Percentiles rank a stretch among this genome's conserved stretches.
phyloP scores from a whole-genome alignment of 129 eudicot species.

The Deinandra increscens region DNA sequence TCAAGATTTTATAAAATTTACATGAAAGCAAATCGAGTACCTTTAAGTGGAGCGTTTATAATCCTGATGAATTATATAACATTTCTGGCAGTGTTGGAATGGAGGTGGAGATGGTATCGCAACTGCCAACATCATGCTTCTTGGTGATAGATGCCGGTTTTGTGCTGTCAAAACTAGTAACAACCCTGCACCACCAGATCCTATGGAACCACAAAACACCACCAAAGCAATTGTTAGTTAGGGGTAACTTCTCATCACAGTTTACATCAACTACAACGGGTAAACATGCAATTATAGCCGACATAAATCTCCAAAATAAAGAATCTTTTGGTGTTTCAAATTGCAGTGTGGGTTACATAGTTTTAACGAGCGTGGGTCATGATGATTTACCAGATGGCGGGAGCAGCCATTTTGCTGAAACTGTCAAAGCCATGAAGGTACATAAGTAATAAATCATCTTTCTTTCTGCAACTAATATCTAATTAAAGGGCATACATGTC shows the following conservation, averaged over 20 bases:
- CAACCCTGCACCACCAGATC: constrained; percentile 96
- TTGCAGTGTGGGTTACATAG: constrained; percentile 93
- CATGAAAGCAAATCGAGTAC: not conserved
- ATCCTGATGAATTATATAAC: not conserved
- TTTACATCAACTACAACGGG: not conserved
- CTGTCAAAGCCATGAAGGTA: constrained; percentile 93
- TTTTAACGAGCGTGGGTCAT: constrained; percentile 89
- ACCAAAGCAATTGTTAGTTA: constrained; percentile 90
- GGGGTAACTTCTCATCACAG: constrained; percentile 50
- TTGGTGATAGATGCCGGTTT: constrained; percentile 94
- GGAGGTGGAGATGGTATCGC: constrained; percentile 97
- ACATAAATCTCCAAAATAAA: not conserved
- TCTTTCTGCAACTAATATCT: not conserved
- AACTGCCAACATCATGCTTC: constrained; percentile 93
- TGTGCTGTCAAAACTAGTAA: constrained; percentile 99
- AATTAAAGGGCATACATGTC: constrained; percentile 21
- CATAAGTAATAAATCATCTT: not conserved
- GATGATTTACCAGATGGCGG: constrained; percentile 98
- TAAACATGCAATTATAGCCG: not conserved
- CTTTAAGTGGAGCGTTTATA: not conserved
- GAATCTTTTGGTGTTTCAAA: constrained; percentile 5
- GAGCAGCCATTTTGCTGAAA: constrained; percentile 94
- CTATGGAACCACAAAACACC: constrained; percentile 93
- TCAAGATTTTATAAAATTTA: not conserved
- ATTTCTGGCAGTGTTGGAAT: constrained; percentile 71